Evolutionary conservation across 306 rosid species (phyloP).

Genomic region (Inga leiocalycina): DNA sequence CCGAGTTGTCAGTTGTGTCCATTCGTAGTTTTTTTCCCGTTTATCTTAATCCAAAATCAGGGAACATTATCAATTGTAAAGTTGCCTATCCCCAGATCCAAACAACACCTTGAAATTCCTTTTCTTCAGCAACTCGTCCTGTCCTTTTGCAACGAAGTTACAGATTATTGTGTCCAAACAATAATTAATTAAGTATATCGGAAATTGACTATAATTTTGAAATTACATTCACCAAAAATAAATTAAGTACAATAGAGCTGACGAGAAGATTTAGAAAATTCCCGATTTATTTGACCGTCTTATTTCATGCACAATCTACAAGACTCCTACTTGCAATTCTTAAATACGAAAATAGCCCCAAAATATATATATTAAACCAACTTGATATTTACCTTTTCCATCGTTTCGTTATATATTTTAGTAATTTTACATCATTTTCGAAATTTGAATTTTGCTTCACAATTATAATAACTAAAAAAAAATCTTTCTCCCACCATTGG

Average conservation of each 20-base stretch:
- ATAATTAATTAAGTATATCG: not conserved
- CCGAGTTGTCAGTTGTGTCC: not conserved
- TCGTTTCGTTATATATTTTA: not conserved
- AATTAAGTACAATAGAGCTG: not conserved
- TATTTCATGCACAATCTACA: not conserved
- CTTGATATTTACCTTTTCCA: not conserved
- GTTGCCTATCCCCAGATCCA: not conserved
- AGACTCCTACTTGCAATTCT: not conserved
- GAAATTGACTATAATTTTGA: not conserved
- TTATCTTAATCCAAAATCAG: not conserved
- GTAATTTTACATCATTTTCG: not conserved
- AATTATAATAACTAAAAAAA: not conserved
- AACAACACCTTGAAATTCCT: not conserved
- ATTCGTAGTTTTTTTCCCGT: too few species aligned
- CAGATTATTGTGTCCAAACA: not conserved
- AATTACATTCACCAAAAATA: not conserved
- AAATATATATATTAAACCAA: not conserved
- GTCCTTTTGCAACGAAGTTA: not conserved
- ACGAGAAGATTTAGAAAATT: not conserved
- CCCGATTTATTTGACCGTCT: not conserved
- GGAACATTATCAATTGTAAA: not conserved
- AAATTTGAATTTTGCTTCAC: not conserved
- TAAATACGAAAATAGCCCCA: not conserved
- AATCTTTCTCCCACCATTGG: not conserved
- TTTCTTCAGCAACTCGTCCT: not conserved